Conservation (phyloP, 208 protist genomes). For the Wallacemonas rigidus region DNA sequence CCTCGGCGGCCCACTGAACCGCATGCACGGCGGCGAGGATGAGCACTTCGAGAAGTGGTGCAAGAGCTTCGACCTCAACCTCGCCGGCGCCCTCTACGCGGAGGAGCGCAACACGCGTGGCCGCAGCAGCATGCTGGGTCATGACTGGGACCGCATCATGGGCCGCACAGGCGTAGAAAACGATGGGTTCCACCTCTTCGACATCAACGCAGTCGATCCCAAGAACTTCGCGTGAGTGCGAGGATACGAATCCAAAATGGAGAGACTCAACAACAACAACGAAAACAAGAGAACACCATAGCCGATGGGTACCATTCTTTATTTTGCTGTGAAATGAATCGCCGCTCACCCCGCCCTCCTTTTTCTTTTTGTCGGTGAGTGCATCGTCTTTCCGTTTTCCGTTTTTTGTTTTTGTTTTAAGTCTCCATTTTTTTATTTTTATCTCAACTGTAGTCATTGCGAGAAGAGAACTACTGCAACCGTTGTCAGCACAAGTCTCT, state of each 20-base stretch:
- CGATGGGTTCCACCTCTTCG: constrained; percentile 60
- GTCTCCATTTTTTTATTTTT: not conserved
- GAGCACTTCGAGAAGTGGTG: constrained; percentile 76
- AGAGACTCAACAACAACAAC: not conserved
- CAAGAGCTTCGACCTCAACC: constrained; percentile 58
- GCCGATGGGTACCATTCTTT: not conserved
- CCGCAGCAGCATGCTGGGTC: constrained; percentile 50
- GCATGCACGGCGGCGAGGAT: constrained; percentile 46
- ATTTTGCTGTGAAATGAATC: too few relatives aligned
- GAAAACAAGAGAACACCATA: not conserved
- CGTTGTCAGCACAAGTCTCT: too few relatives aligned
- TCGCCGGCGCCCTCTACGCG: constrained; percentile 71
- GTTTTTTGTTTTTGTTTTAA: not conserved
- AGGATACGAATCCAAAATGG: not conserved
- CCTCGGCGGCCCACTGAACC: constrained; percentile 33
- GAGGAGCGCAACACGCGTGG: constrained; percentile 83
- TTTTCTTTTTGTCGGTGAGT: too few relatives aligned
- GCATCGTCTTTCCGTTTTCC: too few relatives aligned
- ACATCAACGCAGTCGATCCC: constrained; percentile 38
- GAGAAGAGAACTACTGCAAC: not conserved
- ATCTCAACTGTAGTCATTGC: constrained; percentile 14
- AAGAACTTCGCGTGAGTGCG: constrained; percentile 30
- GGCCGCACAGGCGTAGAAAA: constrained; percentile 33
- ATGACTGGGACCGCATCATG: constrained; percentile 85
- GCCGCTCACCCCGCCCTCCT: too few relatives aligned